Evolutionary conservation across 208 protist species (phyloP).

Genomic region (Leptomonas seymouri): DNA sequence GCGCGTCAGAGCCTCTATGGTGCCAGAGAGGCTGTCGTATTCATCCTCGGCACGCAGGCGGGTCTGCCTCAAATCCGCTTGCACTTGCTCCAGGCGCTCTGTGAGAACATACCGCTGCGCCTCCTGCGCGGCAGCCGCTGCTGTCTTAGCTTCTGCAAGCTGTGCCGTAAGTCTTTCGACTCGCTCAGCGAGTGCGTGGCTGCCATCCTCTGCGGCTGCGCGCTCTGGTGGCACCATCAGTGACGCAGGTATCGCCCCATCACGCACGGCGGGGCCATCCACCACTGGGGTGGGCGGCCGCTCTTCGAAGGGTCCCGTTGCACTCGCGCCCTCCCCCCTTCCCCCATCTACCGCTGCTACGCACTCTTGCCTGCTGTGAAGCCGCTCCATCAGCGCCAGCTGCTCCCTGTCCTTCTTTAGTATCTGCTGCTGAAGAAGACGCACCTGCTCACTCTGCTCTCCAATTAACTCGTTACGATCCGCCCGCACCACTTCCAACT

Average conservation of each 20-base stretch:
- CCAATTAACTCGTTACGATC: slow-evolving; percentile 76
- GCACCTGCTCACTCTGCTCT: slow-evolving; percentile 52
- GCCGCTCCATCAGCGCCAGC: slow-evolving; percentile 22
- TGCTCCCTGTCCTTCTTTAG: slow-evolving; percentile 37
- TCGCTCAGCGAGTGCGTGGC: background rate
- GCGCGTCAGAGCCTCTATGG: slow-evolving; percentile 17
- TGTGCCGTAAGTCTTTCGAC: slow-evolving; percentile 15
- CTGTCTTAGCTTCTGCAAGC: slow-evolving; percentile 19
- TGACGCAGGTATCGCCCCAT: background rate
- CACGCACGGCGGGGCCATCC: background rate
- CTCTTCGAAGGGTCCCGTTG: background rate
- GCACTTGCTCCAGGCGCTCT: slow-evolving; percentile 30
- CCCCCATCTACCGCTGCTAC: background rate
- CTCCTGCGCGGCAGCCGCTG: slow-evolving; percentile 25
- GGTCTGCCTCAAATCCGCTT: slow-evolving; percentile 27
- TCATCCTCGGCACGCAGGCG: slow-evolving; percentile 36
- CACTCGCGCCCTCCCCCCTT: background rate
- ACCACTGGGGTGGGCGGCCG: background rate
- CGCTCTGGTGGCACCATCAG: background rate
- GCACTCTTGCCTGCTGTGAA: slow-evolving; percentile 5
- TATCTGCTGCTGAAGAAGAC: slow-evolving; percentile 45
- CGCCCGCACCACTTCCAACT: slow-evolving; percentile 68
- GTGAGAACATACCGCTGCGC: slow-evolving; percentile 36
- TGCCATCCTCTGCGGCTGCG: background rate
- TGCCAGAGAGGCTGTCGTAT: slow-evolving; percentile 23